A percentile compares a stretch with the other conserved stretches of the same genome.
These are phyloP conservation scores for Triticum urartu DNA, from an alignment of 176 grass and related monocot species.

Conservation along the genomic window DNA sequence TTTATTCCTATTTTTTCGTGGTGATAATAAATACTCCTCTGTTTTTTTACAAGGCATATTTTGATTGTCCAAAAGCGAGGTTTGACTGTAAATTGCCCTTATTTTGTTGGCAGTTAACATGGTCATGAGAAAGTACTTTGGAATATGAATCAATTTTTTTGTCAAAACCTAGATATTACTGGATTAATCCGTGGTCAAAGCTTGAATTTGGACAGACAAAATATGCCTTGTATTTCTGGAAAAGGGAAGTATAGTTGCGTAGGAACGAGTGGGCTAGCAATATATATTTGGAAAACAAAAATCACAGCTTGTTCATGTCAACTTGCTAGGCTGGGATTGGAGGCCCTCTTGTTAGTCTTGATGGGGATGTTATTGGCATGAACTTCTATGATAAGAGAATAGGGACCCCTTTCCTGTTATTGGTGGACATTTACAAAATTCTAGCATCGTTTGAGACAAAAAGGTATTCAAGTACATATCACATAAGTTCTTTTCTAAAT, in stretches of 20 bases:
- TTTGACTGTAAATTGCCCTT: not conserved
- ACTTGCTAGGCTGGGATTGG: slow-evolving; percentile 16
- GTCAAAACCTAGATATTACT: not conserved
- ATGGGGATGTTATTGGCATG: slow-evolving; percentile 23
- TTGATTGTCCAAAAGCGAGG: not conserved
- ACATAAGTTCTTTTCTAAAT: not conserved
- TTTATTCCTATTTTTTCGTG: not conserved
- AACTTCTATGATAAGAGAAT: slow-evolving; percentile 21
- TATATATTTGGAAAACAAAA: not conserved
- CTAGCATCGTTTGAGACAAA: slow-evolving; percentile 8
- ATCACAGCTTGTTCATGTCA: not conserved
- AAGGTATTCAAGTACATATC: not conserved
- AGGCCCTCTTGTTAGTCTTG: slow-evolving; percentile 1
- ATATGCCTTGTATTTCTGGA: not conserved
- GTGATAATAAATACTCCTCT: not conserved
- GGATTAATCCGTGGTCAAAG: not conserved
- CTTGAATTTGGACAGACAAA: not conserved
- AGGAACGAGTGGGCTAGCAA: not conserved
- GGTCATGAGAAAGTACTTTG: not conserved
- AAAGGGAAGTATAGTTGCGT: not conserved
- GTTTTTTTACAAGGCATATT: not conserved
- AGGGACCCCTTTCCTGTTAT: not conserved
- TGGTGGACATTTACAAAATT: not conserved
- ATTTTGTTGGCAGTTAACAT: not conserved
- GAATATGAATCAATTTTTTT: not conserved